These are phyloP conservation scores for Nyctanthes arbortristis DNA, from an alignment of 257 asterid genomes.

Conservation along the genomic window DNA sequence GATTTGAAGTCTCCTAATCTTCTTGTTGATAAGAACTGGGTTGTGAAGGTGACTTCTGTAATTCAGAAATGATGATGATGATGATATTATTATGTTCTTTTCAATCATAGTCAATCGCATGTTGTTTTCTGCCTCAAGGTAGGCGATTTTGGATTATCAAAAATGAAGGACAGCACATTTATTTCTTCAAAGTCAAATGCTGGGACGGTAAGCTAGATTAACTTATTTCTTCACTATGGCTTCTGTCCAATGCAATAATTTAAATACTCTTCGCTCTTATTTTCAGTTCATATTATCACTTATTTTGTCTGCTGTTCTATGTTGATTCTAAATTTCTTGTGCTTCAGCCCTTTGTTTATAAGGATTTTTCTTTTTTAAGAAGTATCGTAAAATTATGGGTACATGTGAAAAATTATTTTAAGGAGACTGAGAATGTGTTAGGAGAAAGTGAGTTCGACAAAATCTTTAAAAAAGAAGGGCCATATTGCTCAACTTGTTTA, in stretches of 20 bases:
- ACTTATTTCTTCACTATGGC: neutral
- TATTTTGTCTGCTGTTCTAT: slow-evolving; percentile 7
- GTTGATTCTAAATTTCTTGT: no score
- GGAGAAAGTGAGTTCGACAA: no score
- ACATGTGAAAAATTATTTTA: no score
- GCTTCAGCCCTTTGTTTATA: no score
- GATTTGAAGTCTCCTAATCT: slow-evolving; percentile 97
- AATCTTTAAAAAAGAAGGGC: no score
- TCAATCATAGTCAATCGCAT: slow-evolving; percentile 24
- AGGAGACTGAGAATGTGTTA: no score
- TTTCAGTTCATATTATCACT: no score
- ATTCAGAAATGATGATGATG: no score
- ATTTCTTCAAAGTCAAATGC: slow-evolving; percentile 95
- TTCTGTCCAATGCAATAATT: neutral
- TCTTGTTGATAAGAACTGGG: slow-evolving; percentile 95
- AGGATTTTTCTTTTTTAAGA: no score
- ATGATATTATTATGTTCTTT: neutral
- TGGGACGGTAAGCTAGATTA: slow-evolving; percentile 69
- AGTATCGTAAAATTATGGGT: no score
- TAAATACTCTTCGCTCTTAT: neutral
- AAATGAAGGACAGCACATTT: slow-evolving; percentile 89
- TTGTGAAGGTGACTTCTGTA: slow-evolving; percentile 75
- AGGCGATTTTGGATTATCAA: slow-evolving; percentile 95
- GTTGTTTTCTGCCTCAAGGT: slow-evolving; percentile 64
- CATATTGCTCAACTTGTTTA: neutral